Evolutionary conservation across 2,329 filamentous ascomycete genomes (phyloP).

Genomic region (Phyllosticta capitalensis): DNA sequence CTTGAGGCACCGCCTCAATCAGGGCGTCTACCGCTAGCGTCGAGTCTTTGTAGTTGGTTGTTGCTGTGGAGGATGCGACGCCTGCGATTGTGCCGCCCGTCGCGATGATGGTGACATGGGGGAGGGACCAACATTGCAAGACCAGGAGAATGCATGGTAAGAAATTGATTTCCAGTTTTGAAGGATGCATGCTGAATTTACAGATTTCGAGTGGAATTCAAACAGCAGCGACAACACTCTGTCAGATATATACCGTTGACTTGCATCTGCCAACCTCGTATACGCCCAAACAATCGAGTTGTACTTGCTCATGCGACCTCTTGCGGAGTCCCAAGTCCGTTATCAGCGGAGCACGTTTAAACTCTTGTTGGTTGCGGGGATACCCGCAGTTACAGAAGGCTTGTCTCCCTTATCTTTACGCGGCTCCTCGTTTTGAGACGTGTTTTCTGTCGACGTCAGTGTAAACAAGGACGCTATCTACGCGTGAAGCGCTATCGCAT

Average conservation of each 20-base stretch:
- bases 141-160: too few species aligned
- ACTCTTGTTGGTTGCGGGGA: neutral
- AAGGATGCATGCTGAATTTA: too few species aligned
- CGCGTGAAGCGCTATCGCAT: neutral
- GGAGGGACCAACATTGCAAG: too few species aligned
- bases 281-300: too few species aligned
- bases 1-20: conserved; percentile 46
- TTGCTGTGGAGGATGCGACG: conserved; percentile 37
- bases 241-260: too few species aligned
- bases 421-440: too few species aligned
- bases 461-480: neutral
- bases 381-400: neutral
- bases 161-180: too few species aligned
- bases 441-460: too few species aligned
- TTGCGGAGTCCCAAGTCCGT: neutral
- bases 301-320: too few species aligned
- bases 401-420: neutral
- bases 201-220: too few species aligned
- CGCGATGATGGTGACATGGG: conserved; percentile 48
- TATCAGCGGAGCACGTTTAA: neutral
- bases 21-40: conserved; percentile 42
- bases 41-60: conserved; percentile 48
- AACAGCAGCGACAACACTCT: too few species aligned
- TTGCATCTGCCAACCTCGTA: too few species aligned
- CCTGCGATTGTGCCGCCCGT: conserved; percentile 53